Base-by-base conservation (phyloP, 2,329 filamentous ascomycete species). In the Sarocladium brachiariae region DNA sequence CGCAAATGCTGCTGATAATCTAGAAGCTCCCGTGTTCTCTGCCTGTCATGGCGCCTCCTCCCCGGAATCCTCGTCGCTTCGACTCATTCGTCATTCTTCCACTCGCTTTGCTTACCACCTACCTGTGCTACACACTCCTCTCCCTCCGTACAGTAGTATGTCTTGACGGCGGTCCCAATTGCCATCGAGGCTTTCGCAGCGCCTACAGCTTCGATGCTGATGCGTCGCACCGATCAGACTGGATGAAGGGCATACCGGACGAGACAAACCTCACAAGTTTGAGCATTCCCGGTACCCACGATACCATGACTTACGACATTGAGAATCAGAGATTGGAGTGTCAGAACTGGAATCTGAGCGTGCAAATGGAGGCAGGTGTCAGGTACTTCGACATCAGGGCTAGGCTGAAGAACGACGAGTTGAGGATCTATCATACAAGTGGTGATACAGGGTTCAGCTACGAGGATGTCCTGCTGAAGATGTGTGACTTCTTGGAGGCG, bases 241-340 rank as follows among this genome's bases (percentile, higher is more conserved):
- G 70, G 70, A 72, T 72, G 70, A 56, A 59, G 21, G 47, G 48
- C 6, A 58, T 76, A 10, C 70, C 71, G 24, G 70, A 76, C 59
- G 54, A 61, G 23, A 61, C 65, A 31, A 63, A 61, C 41, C 60
- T 78, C 30, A 65, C 71, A 27, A 66, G 61, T 48, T 65, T 78
- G 37, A 75, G 73, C 41, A 69, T 78, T 52, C 75, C 75, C 0
- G 75, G 75, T 25, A 77, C 75, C 2, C 75, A 78, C 62, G 74
- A 78, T 59, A 76, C 74, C 21, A 70, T 78, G 70, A 77, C 75
- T 16, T 73, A 71, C 55, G 58, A 62, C 13, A 62, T 74, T 51
- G 56, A 53, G 24, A 56, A 59, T 38, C 62, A 66, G 52, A 51
- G 53, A 8, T 66, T 70, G 48, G 68, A 74, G 58, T 76, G 73